Conservation (phyloP, 371 early-diverging fungal genomes). For the Mortierella sp. region DNA sequence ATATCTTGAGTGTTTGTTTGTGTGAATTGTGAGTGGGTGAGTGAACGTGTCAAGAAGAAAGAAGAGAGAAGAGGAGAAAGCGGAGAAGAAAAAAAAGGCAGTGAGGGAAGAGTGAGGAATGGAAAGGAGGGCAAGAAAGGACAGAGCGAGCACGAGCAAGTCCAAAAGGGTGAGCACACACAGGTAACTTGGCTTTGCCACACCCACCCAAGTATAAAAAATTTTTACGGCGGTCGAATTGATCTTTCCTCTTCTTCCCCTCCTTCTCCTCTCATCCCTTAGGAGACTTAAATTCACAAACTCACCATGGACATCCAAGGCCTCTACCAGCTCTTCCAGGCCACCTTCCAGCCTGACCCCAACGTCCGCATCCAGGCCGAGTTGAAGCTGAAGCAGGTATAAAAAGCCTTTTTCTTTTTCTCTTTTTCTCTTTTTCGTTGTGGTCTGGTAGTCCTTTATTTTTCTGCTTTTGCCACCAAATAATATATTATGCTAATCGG, state of each 20-base stretch:
- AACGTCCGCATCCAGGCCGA: constrained; percentile 83
- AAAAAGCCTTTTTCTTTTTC: not conserved
- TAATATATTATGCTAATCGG: not conserved
- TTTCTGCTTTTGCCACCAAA: constrained; percentile 15
- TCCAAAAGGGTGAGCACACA: not conserved
- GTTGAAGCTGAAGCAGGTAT: constrained; percentile 64
- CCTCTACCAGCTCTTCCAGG: constrained; percentile 75
- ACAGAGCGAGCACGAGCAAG: not conserved
- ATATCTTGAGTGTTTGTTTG: constrained; percentile 9
- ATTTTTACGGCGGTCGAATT: not conserved
- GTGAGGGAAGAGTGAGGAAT: not conserved
- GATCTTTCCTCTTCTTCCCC: constrained; percentile 1
- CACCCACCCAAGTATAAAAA: constrained; percentile 13
- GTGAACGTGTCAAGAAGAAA: not conserved
- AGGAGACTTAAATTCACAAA: constrained; percentile 2
- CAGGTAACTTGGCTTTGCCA: constrained; percentile 4
- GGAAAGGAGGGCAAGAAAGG: not conserved
- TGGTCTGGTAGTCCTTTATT: not conserved
- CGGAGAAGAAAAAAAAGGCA: not conserved
- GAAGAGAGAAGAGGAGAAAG: not conserved
- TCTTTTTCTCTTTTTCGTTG: not conserved
- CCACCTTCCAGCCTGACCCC: constrained; percentile 86
- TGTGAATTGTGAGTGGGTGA: not conserved
- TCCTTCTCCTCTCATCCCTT: not conserved
- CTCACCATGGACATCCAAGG: constrained; percentile 53